Evolutionary conservation across 805 yeast species (phyloP).

Genomic region (Sporopachydermia quercuum): DNA sequence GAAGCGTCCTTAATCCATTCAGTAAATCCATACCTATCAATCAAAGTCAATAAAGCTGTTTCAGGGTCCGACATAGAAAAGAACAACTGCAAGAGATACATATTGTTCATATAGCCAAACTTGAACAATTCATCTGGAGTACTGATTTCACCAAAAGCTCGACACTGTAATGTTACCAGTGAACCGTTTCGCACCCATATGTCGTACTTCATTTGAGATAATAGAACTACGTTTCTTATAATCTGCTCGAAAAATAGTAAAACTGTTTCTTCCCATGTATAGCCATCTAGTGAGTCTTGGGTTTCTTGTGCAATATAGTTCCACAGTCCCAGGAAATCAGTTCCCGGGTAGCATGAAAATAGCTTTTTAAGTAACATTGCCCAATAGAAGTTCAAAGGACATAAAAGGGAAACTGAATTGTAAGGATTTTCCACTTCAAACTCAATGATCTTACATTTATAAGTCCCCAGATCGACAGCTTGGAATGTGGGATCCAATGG

Average conservation of each 20-base stretch:
- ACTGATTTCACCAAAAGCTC: constrained; percentile 15
- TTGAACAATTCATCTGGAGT: constrained; percentile 46
- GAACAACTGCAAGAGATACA: constrained; percentile 51
- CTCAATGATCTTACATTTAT: no score
- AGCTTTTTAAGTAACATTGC: no score
- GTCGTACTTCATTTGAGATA: constrained; percentile 78
- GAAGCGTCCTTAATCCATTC: constrained; percentile 33
- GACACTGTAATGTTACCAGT: constrained; percentile 63
- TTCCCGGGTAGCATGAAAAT: no score
- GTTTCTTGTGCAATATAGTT: no score
- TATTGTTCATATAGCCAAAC: constrained; percentile 65
- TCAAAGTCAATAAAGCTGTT: constrained; percentile 37
- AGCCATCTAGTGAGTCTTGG: no score
- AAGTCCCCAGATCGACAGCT: no score
- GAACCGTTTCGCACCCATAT: constrained; percentile 92
- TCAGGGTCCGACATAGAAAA: constrained; percentile 44
- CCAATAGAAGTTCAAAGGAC: no score
- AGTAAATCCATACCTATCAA: constrained; percentile 55
- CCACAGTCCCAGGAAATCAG: no score
- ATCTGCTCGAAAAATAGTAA: constrained; percentile 69
- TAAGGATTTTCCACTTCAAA: no score
- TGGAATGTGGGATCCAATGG: no score
- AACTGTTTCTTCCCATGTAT: no score
- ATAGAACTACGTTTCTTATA: constrained; percentile 54
- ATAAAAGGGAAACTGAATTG: no score